Evolutionary conservation across 306 rosid species (phyloP).

Genomic region (Prinsepia uniflora): DNA sequence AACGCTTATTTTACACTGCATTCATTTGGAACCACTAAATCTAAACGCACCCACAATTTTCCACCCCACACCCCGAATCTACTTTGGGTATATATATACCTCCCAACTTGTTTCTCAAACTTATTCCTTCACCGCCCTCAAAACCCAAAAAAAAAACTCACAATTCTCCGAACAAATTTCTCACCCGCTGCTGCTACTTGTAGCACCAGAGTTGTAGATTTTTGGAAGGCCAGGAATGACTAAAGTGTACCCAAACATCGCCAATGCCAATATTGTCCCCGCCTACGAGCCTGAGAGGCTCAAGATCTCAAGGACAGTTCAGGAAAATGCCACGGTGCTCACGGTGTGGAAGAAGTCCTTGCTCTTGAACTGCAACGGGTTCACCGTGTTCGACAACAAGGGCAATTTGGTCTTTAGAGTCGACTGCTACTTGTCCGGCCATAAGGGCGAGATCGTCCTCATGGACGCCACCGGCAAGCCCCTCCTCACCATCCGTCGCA

Average conservation of each 20-base stretch:
- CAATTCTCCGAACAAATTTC: not conserved
- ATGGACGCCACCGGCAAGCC: slow-evolving; percentile 74
- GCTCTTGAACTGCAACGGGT: slow-evolving; percentile 62
- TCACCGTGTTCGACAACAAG: slow-evolving; percentile 55
- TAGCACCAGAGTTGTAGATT: not conserved
- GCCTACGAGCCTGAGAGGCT: slow-evolving; percentile 6
- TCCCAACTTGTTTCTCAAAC: not conserved
- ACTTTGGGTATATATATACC: not conserved
- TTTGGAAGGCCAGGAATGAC: slow-evolving; percentile 37
- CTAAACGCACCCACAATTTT: not conserved
- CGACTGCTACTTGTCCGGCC: slow-evolving; percentile 52
- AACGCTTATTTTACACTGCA: not conserved
- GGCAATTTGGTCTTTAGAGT: slow-evolving; percentile 65
- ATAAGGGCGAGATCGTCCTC: slow-evolving; percentile 55
- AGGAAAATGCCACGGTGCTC: slow-evolving; percentile 23
- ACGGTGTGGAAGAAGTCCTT: slow-evolving; percentile 87
- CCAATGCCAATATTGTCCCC: not conserved
- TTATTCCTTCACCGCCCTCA: not conserved
- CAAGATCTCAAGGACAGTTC: not conserved
- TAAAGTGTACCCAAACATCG: slow-evolving; percentile 54
- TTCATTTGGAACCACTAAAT: slow-evolving; percentile 14
- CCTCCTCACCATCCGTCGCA: slow-evolving; percentile 74
- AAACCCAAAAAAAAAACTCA: not conserved
- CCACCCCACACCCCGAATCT: not conserved
- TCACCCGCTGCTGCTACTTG: no score